Conservation (phyloP, 2,329 filamentous ascomycete genomes). For the Exophiala dermatitidis region DNA sequence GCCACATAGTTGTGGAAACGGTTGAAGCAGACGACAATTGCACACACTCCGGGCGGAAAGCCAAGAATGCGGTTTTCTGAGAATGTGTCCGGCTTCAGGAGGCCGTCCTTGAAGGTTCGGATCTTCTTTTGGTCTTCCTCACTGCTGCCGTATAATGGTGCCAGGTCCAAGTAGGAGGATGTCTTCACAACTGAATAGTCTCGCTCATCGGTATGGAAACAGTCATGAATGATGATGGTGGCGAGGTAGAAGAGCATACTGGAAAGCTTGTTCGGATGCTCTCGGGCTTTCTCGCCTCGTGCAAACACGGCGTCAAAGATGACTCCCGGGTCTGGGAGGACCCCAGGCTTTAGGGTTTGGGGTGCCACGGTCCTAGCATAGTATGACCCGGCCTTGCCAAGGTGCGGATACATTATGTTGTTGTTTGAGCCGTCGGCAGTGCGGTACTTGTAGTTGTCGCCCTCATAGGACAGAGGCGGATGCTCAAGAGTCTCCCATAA, state of each 20-base stretch:
- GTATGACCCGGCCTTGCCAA: slow-evolving; percentile 55
- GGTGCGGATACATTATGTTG: slow-evolving; percentile 52
- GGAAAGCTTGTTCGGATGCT: slow-evolving; percentile 60
- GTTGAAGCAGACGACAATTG: slow-evolving; percentile 57
- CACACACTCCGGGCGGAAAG: slow-evolving; percentile 57
- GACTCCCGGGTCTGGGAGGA: slow-evolving; percentile 54
- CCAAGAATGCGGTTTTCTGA: slow-evolving; percentile 54
- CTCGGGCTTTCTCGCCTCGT: slow-evolving; percentile 42
- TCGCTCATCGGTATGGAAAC: slow-evolving; percentile 56
- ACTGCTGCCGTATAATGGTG: slow-evolving; percentile 60
- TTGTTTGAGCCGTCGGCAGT: slow-evolving; percentile 31
- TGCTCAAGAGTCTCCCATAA: slow-evolving; percentile 33
- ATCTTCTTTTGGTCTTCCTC: slow-evolving; percentile 53
- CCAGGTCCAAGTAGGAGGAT: slow-evolving; percentile 64
- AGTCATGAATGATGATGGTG: slow-evolving; percentile 53
- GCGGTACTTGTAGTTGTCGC: slow-evolving; percentile 31
- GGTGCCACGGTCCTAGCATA: slow-evolving; percentile 57
- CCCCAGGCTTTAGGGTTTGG: slow-evolving; percentile 47
- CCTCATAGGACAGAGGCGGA: slow-evolving; percentile 31
- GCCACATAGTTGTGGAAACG: slow-evolving; percentile 61
- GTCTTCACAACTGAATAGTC: slow-evolving; percentile 57
- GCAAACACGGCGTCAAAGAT: slow-evolving; percentile 62
- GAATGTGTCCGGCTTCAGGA: slow-evolving; percentile 60
- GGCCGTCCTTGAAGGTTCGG: slow-evolving; percentile 54
- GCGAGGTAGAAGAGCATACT: slow-evolving; percentile 66